Percentiles rank a stretch among this genome's conserved stretches.
Evolutionary conservation across 768 basidiomycete species (phyloP).

Genomic region (Sutorius australiensis): DNA sequence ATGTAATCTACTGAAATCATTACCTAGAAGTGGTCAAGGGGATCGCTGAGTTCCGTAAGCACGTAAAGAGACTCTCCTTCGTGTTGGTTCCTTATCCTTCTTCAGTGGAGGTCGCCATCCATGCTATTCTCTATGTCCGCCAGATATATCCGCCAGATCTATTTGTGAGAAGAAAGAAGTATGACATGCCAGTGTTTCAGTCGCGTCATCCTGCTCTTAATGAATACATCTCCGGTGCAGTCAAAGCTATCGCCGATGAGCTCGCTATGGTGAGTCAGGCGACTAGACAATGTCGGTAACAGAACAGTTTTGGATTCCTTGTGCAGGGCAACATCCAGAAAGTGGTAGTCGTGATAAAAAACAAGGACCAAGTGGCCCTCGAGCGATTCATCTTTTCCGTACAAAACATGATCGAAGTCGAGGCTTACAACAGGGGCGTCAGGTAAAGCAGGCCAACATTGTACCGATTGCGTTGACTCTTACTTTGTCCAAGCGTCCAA

Average conservation of each 20-base stretch:
- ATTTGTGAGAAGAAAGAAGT: slow-evolving; percentile 85
- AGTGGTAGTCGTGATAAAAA: slow-evolving; percentile 81
- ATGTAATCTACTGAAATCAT: slow-evolving; percentile 9
- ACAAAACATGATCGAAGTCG: slow-evolving; percentile 75
- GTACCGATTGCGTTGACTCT: neutral
- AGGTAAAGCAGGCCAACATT: slow-evolving; percentile 38
- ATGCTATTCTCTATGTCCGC: slow-evolving; percentile 87
- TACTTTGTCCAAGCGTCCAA: slow-evolving; percentile 50
- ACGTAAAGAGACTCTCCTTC: neutral
- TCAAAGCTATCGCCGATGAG: slow-evolving; percentile 80
- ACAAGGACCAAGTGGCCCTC: slow-evolving; percentile 72
- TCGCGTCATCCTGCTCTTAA: slow-evolving; percentile 88
- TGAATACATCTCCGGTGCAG: slow-evolving; percentile 84
- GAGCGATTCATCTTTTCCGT: slow-evolving; percentile 89
- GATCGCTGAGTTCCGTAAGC: slow-evolving; percentile 69
- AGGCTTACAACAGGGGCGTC: slow-evolving; percentile 64
- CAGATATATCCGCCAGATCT: slow-evolving; percentile 87
- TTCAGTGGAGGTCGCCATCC: slow-evolving; percentile 90
- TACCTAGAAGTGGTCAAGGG: slow-evolving; percentile 57
- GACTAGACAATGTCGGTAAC: neutral
- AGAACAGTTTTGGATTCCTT: neutral
- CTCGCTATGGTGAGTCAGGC: slow-evolving; percentile 50
- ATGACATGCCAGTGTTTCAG: slow-evolving; percentile 87
- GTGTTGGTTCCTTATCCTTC: slow-evolving; percentile 3
- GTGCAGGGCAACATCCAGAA: slow-evolving; percentile 73